Evolutionary conservation across 176 grass and related monocot species (phyloP).

Genomic region (Thalia dealbata): DNA sequence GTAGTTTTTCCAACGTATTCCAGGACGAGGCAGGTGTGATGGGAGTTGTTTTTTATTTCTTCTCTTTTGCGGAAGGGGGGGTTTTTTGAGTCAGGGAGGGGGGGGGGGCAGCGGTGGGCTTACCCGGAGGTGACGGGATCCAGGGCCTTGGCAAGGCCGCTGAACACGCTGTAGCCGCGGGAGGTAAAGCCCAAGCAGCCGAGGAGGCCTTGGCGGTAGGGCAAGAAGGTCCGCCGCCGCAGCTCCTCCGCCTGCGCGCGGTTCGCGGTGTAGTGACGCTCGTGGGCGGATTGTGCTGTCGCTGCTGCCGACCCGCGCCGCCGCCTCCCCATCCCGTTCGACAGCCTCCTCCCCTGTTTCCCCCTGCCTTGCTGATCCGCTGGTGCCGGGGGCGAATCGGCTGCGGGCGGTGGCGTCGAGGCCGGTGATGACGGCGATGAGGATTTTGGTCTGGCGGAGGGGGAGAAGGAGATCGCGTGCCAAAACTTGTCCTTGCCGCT

Average conservation of each 20-base stretch:
- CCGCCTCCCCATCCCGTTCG: not conserved
- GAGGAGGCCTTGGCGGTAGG: slow-evolving; percentile 26
- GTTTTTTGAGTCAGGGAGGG: no score
- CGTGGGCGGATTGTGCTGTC: slow-evolving; percentile 3
- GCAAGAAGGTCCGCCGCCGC: slow-evolving; percentile 27
- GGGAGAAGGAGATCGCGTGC: slow-evolving; percentile 15
- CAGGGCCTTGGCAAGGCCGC: slow-evolving; percentile 8
- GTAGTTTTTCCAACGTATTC: not conserved
- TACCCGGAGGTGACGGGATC: slow-evolving; percentile 9
- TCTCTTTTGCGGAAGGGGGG: not conserved
- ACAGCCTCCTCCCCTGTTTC: not conserved
- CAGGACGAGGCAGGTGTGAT: no score
- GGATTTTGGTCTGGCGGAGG: slow-evolving; percentile 2
- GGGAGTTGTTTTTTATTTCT: not conserved
- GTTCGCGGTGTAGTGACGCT: slow-evolving; percentile 9
- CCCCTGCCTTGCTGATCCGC: not conserved
- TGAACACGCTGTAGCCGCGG: slow-evolving; percentile 12
- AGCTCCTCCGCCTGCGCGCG: slow-evolving; percentile 13
- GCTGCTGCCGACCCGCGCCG: not conserved
- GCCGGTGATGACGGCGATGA: not conserved
- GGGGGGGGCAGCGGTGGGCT: not conserved
- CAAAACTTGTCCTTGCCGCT: slow-evolving; percentile 10
- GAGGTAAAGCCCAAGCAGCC: slow-evolving; percentile 27
- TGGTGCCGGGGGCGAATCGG: not conserved
- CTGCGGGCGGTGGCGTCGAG: not conserved